These are phyloP conservation scores for Fonsecaea nubica DNA, from an alignment of 2,329 filamentous ascomycete genomes.

Conservation along the genomic window DNA sequence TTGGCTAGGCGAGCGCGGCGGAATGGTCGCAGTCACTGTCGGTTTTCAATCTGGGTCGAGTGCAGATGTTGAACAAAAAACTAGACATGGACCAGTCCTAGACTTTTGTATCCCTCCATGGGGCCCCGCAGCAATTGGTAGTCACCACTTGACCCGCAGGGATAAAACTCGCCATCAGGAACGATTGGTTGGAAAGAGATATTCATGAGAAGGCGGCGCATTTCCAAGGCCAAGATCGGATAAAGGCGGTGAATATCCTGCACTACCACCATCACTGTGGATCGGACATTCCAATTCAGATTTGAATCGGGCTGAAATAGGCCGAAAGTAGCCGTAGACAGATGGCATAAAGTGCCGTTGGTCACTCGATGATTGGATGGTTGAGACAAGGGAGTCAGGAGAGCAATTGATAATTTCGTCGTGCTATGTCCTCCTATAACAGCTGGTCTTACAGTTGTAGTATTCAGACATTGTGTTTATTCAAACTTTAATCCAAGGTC, in stretches of 20 bases:
- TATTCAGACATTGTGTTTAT: background rate
- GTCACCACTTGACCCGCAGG: background rate
- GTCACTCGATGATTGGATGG: background rate
- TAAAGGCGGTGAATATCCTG: conserved; percentile 13
- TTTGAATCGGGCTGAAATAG: background rate
- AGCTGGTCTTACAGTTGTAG: background rate
- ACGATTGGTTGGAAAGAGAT: background rate
- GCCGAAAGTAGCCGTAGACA: background rate
- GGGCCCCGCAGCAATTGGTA: conserved; percentile 16
- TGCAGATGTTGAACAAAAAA: background rate
- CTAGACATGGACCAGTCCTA: conserved; percentile 5
- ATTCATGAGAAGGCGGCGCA: conserved; percentile 7
- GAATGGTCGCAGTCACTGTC: background rate
- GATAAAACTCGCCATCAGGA: conserved; percentile 8
- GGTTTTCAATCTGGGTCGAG: background rate
- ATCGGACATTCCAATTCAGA: background rate
- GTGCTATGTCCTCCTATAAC: background rate
- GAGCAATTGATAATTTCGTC: background rate
- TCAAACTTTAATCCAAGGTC: conserved; percentile 15
- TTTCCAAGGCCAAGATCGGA: conserved; percentile 4
- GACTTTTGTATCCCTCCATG: conserved; percentile 23
- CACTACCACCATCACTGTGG: too few relatives aligned
- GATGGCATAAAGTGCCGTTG: too few relatives aligned
- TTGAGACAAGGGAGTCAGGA: background rate
- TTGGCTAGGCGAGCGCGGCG: background rate